These are phyloP conservation scores for Colletotrichum sp. DNA, from an alignment of 2,329 filamentous ascomycete species.

Conservation along the genomic window DNA sequence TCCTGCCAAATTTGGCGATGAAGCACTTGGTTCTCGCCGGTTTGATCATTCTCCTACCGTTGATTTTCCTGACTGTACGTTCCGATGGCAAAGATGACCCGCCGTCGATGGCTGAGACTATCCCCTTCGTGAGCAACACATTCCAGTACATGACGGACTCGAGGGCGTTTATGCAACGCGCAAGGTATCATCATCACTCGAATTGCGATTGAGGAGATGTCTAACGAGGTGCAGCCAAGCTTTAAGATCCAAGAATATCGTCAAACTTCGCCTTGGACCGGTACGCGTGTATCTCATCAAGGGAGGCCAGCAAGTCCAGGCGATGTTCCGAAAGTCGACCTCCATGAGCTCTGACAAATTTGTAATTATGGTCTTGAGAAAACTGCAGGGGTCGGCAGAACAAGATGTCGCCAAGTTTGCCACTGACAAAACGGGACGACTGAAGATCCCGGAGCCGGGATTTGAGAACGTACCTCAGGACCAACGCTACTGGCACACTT, in stretches of 20 bases:
- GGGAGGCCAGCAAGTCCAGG: conserved; percentile 14
- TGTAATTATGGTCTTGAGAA: conserved; percentile 14
- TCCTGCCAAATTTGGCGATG: background rate
- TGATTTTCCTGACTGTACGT: background rate
- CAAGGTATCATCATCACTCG: background rate
- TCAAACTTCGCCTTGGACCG: conserved; percentile 16
- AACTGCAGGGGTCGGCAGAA: conserved; percentile 2
- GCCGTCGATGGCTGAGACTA: conserved; percentile 5
- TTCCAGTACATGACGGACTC: conserved; percentile 22
- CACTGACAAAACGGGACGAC: conserved; percentile 23
- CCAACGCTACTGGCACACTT: conserved; percentile 27
- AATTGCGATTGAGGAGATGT: background rate
- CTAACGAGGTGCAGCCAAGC: background rate
- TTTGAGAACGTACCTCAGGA: conserved; percentile 14
- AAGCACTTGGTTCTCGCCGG: background rate
- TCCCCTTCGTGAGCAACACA: conserved; percentile 24
- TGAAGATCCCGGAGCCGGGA: conserved; percentile 19
- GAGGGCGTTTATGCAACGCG: conserved; percentile 12
- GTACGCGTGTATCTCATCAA: conserved; percentile 20
- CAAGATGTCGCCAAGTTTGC: conserved; percentile 17
- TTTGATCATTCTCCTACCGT: background rate
- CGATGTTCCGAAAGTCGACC: conserved; percentile 22
- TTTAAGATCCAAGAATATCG: conserved; percentile 1
- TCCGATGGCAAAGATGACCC: background rate
- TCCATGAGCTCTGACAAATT: conserved; percentile 24